phyloP scores from a whole-genome alignment of 1,284 basidiomycete genomes.

The Apiotrichum mycotoxinovorans region DNA sequence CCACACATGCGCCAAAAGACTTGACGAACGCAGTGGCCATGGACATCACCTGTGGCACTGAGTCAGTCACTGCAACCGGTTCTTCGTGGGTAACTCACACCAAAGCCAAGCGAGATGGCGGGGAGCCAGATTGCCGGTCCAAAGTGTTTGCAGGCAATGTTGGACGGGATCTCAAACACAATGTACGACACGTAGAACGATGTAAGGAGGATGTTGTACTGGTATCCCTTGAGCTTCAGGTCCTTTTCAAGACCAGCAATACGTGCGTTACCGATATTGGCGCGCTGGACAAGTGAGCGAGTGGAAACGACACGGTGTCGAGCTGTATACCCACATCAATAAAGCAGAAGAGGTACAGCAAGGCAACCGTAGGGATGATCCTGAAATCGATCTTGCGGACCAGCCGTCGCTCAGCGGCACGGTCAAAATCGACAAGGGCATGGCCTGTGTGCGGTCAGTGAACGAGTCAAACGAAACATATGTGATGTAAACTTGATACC shows the following conservation, averaged over 20 bases:
- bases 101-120: conserved; percentile 20
- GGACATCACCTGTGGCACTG: conserved; percentile 23
- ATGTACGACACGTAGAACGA: conserved; percentile 25
- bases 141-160: conserved; percentile 20
- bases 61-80: conserved; percentile 6
- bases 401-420: conserved; percentile 17
- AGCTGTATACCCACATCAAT: conserved; percentile 11
- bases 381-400: conserved; percentile 25
- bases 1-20: conserved; percentile 13
- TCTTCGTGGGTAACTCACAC: conserved; percentile 12
- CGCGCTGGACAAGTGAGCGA: not conserved
- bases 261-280: conserved; percentile 26
- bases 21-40: conserved; percentile 29
- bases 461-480: no score
- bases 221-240: conserved; percentile 20
- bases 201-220: conserved; percentile 24
- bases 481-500: no score
- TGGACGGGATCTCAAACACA: conserved; percentile 27
- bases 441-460: conserved; percentile 3
- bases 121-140: conserved; percentile 26
- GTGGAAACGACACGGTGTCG: no score
- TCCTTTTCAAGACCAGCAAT: conserved; percentile 23
- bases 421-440: conserved; percentile 16
- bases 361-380: conserved; percentile 19
- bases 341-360: conserved; percentile 22